phyloP scores from a whole-genome alignment of 2,329 filamentous ascomycete genomes.

The Pseudopyrenochaeta lycopersici region DNA sequence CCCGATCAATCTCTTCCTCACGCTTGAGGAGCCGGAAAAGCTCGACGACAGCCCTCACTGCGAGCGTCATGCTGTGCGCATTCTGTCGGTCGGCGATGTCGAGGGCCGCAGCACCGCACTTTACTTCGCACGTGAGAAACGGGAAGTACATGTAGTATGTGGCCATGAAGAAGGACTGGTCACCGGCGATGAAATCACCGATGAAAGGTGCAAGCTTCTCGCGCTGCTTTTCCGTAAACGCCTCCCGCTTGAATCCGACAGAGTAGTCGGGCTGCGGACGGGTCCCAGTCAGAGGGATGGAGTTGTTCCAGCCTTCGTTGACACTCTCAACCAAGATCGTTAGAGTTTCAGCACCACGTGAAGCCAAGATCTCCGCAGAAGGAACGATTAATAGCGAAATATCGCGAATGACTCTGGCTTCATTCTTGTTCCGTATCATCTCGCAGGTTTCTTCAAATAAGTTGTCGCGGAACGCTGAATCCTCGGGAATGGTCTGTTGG shows the following conservation, averaged over 20 bases:
- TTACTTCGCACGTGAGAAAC: slow-evolving; percentile 60
- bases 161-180: slow-evolving; percentile 55
- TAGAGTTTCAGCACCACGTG: slow-evolving; percentile 25
- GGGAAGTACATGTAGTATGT: slow-evolving; percentile 61
- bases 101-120: slow-evolving; percentile 50
- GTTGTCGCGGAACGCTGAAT: too few relatives aligned
- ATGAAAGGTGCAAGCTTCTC: slow-evolving; percentile 46
- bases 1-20: slow-evolving; percentile 24
- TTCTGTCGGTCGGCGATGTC: slow-evolving; percentile 43
- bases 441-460: too few relatives aligned
- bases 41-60: slow-evolving; percentile 24
- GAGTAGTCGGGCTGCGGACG: slow-evolving; percentile 58
- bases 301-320: slow-evolving; percentile 56
- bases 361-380: slow-evolving; percentile 50
- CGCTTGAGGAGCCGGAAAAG: slow-evolving; percentile 28
- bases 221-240: slow-evolving; percentile 56
- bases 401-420: neutral
- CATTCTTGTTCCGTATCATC: neutral
- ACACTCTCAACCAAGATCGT: slow-evolving; percentile 51
- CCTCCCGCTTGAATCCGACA: slow-evolving; percentile 52
- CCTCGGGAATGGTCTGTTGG: too few relatives aligned
- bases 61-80: slow-evolving; percentile 31
- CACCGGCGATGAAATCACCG: slow-evolving; percentile 33
- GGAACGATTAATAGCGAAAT: slow-evolving; percentile 18
- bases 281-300: slow-evolving; percentile 36